Conservation (phyloP, 2,329 filamentous ascomycete species). For the Cercospora citrullina region DNA sequence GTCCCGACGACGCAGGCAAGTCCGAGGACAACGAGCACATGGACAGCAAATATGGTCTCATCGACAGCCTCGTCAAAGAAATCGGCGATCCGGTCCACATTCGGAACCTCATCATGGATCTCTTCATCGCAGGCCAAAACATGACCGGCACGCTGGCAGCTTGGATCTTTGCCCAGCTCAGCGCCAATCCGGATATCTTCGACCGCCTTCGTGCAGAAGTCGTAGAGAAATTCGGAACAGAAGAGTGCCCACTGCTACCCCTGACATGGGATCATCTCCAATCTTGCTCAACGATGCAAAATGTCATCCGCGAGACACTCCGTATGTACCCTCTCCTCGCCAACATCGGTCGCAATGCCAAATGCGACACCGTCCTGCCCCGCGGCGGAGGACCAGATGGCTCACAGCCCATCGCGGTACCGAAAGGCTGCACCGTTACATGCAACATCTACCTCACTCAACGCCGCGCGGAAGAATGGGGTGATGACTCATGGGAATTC, state of each 20-base stretch:
- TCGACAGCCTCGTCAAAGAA: slow-evolving; percentile 46
- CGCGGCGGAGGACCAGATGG: slow-evolving; percentile 47
- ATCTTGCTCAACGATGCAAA: slow-evolving; percentile 45
- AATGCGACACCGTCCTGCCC: slow-evolving; percentile 49
- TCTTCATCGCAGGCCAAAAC: slow-evolving; percentile 56
- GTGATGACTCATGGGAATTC: slow-evolving; percentile 49
- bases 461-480: slow-evolving; percentile 49
- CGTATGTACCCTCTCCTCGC: slow-evolving; percentile 50
- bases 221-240: slow-evolving; percentile 25
- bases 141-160: slow-evolving; percentile 56
- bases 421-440: slow-evolving; percentile 42
- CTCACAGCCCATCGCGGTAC: slow-evolving; percentile 45
- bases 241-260: slow-evolving; percentile 37
- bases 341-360: slow-evolving; percentile 47
- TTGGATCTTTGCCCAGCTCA: slow-evolving; percentile 39
- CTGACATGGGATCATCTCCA: slow-evolving; percentile 29
- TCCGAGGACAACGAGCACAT: neutral
- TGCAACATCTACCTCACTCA: slow-evolving; percentile 53
- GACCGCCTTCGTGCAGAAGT: slow-evolving; percentile 32
- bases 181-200: slow-evolving; percentile 31
- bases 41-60: slow-evolving; percentile 42
- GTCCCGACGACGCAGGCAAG: neutral
- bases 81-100: slow-evolving; percentile 44
- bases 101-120: slow-evolving; percentile 47
- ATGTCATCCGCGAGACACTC: slow-evolving; percentile 42